These are phyloP conservation scores for Colletotrichum shisoi DNA, from an alignment of 2,329 filamentous ascomycete species.

Conservation along the genomic window DNA sequence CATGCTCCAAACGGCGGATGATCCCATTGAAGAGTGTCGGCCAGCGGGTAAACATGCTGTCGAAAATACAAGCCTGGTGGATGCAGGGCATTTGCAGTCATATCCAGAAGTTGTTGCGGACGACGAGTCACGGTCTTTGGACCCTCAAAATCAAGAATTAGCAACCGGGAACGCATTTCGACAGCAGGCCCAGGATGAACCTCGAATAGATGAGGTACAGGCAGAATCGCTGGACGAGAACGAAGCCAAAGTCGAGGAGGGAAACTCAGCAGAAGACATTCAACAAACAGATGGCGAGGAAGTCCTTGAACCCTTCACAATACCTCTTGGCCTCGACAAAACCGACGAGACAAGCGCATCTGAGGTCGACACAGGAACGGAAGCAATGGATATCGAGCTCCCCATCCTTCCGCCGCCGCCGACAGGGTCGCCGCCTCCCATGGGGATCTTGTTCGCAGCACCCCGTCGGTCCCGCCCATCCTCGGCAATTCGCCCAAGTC, in stretches of 20 bases:
- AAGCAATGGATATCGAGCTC: constrained; percentile 17
- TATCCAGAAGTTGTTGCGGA: background rate
- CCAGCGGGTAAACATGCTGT: background rate
- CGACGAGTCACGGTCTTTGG: background rate
- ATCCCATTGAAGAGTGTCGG: background rate
- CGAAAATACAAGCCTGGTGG: background rate
- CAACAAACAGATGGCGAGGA: background rate
- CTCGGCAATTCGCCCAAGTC: background rate
- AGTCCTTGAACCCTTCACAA: constrained; percentile 10
- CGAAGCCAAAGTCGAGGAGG: background rate
- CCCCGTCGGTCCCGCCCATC: background rate
- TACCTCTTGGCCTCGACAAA: constrained; percentile 22
- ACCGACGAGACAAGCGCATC: constrained; percentile 4
- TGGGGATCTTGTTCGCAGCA: background rate
- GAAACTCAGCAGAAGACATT: background rate
- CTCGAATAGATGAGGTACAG: background rate
- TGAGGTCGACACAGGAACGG: constrained; percentile 3
- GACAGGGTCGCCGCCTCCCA: background rate
- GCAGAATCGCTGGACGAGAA: background rate
- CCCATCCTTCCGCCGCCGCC: background rate
- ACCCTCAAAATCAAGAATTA: background rate
- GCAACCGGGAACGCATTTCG: background rate
- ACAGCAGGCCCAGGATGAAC: background rate
- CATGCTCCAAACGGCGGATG: background rate
- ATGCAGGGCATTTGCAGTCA: background rate